Conservation (phyloP, 768 basidiomycete genomes). For the Mycena filopes region DNA sequence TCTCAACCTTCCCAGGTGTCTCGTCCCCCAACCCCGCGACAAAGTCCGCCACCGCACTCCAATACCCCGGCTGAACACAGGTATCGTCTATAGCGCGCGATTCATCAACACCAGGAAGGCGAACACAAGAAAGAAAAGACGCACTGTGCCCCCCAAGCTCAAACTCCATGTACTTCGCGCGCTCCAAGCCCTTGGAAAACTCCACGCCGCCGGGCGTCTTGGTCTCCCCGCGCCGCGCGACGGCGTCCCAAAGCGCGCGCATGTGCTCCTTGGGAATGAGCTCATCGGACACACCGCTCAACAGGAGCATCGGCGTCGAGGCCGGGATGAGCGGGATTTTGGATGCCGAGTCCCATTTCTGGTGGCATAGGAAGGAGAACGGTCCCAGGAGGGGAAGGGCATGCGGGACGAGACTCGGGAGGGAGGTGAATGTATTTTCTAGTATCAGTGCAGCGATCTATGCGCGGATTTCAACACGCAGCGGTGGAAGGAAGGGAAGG, state of each 20-base stretch:
- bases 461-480: background rate
- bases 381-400: conserved; percentile 79
- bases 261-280: conserved; percentile 84
- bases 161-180: conserved; percentile 67
- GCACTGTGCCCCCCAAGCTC: conserved; percentile 65
- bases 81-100: conserved; percentile 63
- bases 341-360: conserved; percentile 86
- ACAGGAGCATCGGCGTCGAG: conserved; percentile 80
- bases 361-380: conserved; percentile 83
- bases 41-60: conserved; percentile 62
- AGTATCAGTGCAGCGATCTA: conserved; percentile 84
- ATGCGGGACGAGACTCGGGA: conserved; percentile 84
- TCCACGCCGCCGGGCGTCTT: conserved; percentile 49
- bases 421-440: conserved; percentile 93
- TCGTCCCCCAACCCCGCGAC: conserved; percentile 41
- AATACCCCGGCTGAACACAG: conserved; percentile 64
- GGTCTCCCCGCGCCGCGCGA: conserved; percentile 63
- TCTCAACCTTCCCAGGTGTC: conserved; percentile 10
- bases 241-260: conserved; percentile 74
- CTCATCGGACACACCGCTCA: conserved; percentile 79
- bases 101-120: conserved; percentile 3
- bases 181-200: conserved; percentile 60
- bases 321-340: conserved; percentile 72
- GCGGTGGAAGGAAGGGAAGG: background rate
- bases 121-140: conserved; percentile 30